Evolutionary conservation across 1,284 basidiomycete genomes (phyloP).

Genomic region (Apiotrichum sp.): DNA sequence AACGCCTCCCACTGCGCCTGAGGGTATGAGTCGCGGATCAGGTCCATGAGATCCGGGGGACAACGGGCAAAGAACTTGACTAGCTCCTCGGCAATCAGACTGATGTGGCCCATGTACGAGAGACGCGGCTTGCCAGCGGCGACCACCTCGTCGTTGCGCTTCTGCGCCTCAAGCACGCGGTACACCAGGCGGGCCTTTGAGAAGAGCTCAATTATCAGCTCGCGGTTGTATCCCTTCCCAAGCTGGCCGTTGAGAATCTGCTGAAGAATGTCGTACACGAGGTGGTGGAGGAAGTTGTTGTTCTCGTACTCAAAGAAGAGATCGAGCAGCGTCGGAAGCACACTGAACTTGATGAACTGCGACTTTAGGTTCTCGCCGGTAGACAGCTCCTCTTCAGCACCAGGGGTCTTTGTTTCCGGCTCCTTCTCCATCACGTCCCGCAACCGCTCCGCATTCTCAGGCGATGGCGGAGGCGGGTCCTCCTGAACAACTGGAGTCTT

Average conservation of each 20-base stretch:
- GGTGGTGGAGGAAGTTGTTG: slow-evolving; percentile 97
- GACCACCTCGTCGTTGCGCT: slow-evolving; percentile 57
- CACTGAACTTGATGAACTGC: slow-evolving; percentile 62
- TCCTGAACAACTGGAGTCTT: background rate
- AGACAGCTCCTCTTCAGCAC: slow-evolving; percentile 18
- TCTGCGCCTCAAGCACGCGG: slow-evolving; percentile 76
- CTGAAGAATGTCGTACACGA: slow-evolving; percentile 93
- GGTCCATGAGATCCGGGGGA: slow-evolving; percentile 66
- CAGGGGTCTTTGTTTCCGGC: background rate
- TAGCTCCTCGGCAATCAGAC: slow-evolving; percentile 60
- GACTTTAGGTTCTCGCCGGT: slow-evolving; percentile 72
- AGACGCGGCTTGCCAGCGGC: slow-evolving; percentile 54
- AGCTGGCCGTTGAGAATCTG: slow-evolving; percentile 86
- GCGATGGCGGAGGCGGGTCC: slow-evolving; percentile 33
- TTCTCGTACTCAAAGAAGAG: slow-evolving; percentile 93
- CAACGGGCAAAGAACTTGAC: slow-evolving; percentile 61
- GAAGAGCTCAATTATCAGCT: slow-evolving; percentile 74
- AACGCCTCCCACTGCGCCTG: slow-evolving; percentile 82
- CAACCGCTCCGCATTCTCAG: slow-evolving; percentile 33
- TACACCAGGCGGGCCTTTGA: slow-evolving; percentile 70
- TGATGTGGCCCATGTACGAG: slow-evolving; percentile 96
- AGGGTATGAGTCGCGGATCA: slow-evolving; percentile 61
- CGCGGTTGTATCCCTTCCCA: slow-evolving; percentile 68
- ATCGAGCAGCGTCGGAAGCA: slow-evolving; percentile 69
- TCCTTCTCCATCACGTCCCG: slow-evolving; percentile 35